Percentiles rank a stretch among this genome's conserved stretches.
phyloP scores from a whole-genome alignment of 495 filamentous ascomycete genomes.

The Penicillium robsamsonii region DNA sequence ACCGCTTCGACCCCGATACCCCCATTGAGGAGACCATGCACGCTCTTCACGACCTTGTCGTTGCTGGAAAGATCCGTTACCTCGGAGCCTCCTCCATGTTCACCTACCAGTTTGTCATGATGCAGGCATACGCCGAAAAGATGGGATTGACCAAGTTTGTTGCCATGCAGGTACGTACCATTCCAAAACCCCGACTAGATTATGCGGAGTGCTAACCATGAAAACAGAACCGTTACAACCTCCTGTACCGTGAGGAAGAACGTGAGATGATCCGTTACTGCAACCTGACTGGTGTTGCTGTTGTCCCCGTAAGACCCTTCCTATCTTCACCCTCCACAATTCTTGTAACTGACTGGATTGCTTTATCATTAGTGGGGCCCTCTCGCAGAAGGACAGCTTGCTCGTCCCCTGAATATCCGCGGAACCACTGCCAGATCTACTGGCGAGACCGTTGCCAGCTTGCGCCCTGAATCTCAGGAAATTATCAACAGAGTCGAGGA shows the following conservation, averaged over 20 bases:
- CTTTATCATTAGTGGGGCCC: constrained; percentile 30
- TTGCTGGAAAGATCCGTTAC: constrained; percentile 64
- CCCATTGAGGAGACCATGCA: constrained; percentile 71
- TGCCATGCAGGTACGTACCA: constrained; percentile 51
- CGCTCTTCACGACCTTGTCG: constrained; percentile 66
- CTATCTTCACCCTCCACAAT: neutral
- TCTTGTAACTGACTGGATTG: neutral
- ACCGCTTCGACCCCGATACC: constrained; percentile 52
- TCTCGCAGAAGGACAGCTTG: constrained; percentile 47
- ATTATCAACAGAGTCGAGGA: constrained; percentile 59
- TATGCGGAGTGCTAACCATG: neutral
- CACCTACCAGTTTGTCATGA: constrained; percentile 16
- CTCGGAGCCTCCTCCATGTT: constrained; percentile 53
- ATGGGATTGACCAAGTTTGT: constrained; percentile 66
- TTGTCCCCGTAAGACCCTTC: constrained; percentile 18
- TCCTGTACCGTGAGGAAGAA: constrained; percentile 67
- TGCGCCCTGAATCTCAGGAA: constrained; percentile 17
- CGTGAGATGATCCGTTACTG: constrained; percentile 57
- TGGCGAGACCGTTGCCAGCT: constrained; percentile 31
- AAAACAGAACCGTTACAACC: constrained; percentile 56
- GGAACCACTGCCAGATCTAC: constrained; percentile 8
- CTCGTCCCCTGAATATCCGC: constrained; percentile 37
- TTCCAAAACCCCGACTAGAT: neutral
- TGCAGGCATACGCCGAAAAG: constrained; percentile 40
- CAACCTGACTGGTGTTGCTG: constrained; percentile 14